A percentile compares a stretch with the other conserved stretches of the same genome.
phyloP scores from a whole-genome alignment of 345 rosid genomes.

The Euphorbia lathyris region DNA sequence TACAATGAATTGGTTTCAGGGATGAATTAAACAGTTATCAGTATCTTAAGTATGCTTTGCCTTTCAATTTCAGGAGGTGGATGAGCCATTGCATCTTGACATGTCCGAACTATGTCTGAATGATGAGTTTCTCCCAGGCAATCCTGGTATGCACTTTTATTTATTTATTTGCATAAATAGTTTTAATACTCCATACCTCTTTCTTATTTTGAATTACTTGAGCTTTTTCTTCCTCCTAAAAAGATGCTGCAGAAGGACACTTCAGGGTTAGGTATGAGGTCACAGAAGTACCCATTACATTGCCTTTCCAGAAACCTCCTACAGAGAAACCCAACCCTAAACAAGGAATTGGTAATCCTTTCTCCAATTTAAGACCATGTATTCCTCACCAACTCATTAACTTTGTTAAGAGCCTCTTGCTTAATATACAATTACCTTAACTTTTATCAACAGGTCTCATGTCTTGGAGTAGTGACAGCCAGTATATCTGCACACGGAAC shows the following conservation, averaged over 20 bases:
- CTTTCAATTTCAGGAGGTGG: constrained; percentile 62
- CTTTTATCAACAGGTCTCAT: constrained; percentile 54
- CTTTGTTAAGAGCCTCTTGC: background rate
- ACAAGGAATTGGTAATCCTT: constrained; percentile 85
- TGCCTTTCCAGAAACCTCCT: constrained; percentile 76
- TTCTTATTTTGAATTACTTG: constrained; percentile 3
- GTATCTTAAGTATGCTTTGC: constrained; percentile 18
- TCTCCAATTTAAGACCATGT: background rate
- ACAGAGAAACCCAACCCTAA: constrained; percentile 92
- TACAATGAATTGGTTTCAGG: background rate
- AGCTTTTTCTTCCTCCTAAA: constrained; percentile 4
- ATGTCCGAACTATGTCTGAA: constrained; percentile 71
- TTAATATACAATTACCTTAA: constrained; percentile 1
- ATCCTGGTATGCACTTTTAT: constrained; percentile 46
- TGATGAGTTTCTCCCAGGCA: constrained; percentile 67
- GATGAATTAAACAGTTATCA: background rate
- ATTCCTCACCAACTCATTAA: background rate
- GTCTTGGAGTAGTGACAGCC: constrained; percentile 96
- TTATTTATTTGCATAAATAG: background rate
- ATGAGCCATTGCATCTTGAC: constrained; percentile 78
- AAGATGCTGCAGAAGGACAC: constrained; percentile 69
- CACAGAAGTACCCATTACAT: constrained; percentile 63
- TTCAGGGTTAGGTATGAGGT: constrained; percentile 78
- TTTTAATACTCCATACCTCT: background rate
- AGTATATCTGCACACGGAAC: constrained; percentile 73